Conservation (phyloP, 345 rosid species). For the Dimocarpus longan region DNA sequence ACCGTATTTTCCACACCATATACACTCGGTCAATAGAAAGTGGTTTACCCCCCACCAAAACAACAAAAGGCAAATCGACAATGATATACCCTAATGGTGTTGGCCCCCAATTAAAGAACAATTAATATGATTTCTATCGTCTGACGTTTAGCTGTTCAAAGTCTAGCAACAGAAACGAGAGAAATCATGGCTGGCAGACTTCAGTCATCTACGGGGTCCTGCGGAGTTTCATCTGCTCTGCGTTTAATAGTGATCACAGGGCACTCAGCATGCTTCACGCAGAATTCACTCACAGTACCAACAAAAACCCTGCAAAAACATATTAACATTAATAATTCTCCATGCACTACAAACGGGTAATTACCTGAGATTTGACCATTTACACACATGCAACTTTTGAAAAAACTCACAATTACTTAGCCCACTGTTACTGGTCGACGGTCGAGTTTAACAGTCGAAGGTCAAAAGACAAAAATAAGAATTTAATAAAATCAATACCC, state of each 20-base stretch:
- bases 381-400: no score
- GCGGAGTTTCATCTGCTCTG: conserved; percentile 71
- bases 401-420: no score
- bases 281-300: conserved; percentile 94
- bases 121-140: not conserved
- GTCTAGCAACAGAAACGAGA: conserved; percentile 9
- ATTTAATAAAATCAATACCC: no score
- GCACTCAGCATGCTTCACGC: conserved; percentile 95
- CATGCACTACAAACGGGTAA: not conserved
- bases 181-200: not conserved
- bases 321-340: not conserved
- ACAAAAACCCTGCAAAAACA: conserved; percentile 78
- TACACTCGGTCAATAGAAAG: no score
- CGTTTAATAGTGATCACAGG: conserved; percentile 92
- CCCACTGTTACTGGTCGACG: no score
- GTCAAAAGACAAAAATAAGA: no score
- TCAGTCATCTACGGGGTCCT: conserved; percentile 95
- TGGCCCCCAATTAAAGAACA: not conserved
- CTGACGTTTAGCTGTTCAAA: not conserved
- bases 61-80: not conserved
- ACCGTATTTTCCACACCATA: not conserved
- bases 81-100: not conserved
- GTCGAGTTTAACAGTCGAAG: no score
- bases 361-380: no score
- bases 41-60: no score